phyloP scores from a whole-genome alignment of 1,284 basidiomycete species.

The Fistulinella cinereoalba region DNA sequence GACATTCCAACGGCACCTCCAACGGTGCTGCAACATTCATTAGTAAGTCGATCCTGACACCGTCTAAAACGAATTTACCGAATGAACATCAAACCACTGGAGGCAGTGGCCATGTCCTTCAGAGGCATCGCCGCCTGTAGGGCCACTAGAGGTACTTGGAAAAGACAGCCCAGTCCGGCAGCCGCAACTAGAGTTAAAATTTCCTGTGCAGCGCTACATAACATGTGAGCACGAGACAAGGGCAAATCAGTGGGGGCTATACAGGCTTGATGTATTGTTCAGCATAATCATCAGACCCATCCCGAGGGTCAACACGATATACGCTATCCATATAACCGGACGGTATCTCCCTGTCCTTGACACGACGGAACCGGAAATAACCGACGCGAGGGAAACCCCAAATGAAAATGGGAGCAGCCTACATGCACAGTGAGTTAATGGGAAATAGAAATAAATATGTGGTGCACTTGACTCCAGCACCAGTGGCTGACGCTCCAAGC shows the following conservation, averaged over 20 bases:
- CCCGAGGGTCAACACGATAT: conserved; percentile 54
- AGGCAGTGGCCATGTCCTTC: conserved; percentile 78
- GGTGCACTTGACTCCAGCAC: conserved; percentile 65
- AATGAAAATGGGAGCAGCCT: conserved; percentile 79
- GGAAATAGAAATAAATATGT: neutral
- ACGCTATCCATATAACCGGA: conserved; percentile 58
- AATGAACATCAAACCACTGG: conserved; percentile 66
- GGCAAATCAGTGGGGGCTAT: conserved; percentile 1
- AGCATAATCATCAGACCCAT: conserved; percentile 64
- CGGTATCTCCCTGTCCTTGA: conserved; percentile 63
- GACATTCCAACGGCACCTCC: conserved; percentile 77
- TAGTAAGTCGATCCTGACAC: neutral
- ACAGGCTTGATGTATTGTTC: conserved; percentile 46
- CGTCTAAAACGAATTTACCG: conserved; percentile 40
- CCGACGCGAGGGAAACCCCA: conserved; percentile 55
- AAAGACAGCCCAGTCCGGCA: conserved; percentile 59
- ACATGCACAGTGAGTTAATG: conserved; percentile 1
- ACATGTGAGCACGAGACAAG: neutral
- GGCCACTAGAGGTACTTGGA: conserved; percentile 68
- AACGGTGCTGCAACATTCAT: conserved; percentile 50
- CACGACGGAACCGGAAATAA: conserved; percentile 58
- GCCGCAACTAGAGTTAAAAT: conserved; percentile 62
- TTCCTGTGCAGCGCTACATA: conserved; percentile 53
- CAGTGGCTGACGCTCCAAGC: conserved; percentile 72
- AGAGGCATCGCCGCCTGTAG: conserved; percentile 81